These are phyloP conservation scores for Pseudonitzschia multistriata DNA, from an alignment of 108 stramenopile species.

Conservation along the genomic window DNA sequence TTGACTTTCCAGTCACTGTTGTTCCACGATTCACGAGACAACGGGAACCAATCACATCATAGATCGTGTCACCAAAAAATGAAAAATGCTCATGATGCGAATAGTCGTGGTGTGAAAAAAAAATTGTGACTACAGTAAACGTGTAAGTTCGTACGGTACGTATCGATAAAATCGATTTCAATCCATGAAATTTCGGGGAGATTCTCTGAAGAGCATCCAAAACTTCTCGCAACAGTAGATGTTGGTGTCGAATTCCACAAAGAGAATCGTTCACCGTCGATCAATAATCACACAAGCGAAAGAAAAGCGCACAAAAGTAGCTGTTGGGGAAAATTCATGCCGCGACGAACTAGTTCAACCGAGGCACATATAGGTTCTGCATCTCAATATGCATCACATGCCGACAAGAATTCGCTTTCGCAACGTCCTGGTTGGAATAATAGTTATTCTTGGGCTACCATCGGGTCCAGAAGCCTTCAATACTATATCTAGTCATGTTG, in stretches of 20 bases:
- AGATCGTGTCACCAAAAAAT: too few species aligned
- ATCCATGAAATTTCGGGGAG: neutral
- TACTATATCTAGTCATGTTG: neutral
- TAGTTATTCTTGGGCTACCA: slow-evolving; percentile 2
- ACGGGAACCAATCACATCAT: neutral
- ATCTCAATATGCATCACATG: neutral
- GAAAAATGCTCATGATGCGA: neutral
- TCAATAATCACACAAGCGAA: too few species aligned
- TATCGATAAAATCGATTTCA: too few species aligned
- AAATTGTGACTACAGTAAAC: neutral
- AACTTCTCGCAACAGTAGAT: too few species aligned
- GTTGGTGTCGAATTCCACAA: too few species aligned
- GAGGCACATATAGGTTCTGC: too few species aligned
- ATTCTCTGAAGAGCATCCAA: neutral
- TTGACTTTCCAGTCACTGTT: neutral
- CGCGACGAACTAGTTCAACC: too few species aligned
- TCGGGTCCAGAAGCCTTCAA: slow-evolving; percentile 12
- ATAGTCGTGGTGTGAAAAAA: neutral
- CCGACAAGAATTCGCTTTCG: neutral
- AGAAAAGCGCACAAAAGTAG: too few species aligned
- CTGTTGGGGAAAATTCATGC: too few species aligned
- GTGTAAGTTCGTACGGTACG: neutral
- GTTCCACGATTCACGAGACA: neutral
- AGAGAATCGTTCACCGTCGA: too few species aligned
- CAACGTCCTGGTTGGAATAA: neutral